Percentiles rank a stretch among this genome's conserved stretches.
Conservation (phyloP, 352 stramenopile species). For the Pythium brassicae region DNA sequence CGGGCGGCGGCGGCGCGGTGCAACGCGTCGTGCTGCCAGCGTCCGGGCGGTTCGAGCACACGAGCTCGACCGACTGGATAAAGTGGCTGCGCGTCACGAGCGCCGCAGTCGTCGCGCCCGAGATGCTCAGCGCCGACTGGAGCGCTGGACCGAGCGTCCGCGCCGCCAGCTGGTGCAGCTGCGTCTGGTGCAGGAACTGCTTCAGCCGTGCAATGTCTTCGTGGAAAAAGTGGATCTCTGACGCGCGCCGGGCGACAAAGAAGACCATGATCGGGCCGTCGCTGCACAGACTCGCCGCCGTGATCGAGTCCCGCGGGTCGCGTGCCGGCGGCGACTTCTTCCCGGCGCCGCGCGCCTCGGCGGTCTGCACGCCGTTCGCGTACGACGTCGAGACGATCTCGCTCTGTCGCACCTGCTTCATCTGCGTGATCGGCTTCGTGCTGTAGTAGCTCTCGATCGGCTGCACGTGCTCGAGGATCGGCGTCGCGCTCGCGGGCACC, state of each 20-base stretch:
- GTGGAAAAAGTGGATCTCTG: slow-evolving; percentile 80
- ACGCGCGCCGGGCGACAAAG: slow-evolving; percentile 54
- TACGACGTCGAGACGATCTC: slow-evolving; percentile 78
- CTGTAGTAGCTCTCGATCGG: slow-evolving; percentile 48
- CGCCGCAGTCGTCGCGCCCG: slow-evolving; percentile 15
- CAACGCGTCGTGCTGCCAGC: slow-evolving; percentile 5
- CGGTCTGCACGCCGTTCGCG: slow-evolving; percentile 24
- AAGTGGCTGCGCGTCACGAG: slow-evolving; percentile 45
- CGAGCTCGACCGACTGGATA: slow-evolving; percentile 42
- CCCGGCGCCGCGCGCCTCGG: slow-evolving; percentile 4
- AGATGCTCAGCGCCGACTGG: slow-evolving; percentile 21
- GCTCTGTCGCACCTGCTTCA: slow-evolving; percentile 73
- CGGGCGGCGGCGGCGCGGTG: slow-evolving; percentile 11
- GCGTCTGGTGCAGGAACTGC: slow-evolving; percentile 59
- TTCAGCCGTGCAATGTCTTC: slow-evolving; percentile 69
- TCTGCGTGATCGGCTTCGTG: slow-evolving; percentile 48
- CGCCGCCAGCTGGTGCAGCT: slow-evolving; percentile 43
- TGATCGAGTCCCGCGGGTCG: slow-evolving; percentile 32
- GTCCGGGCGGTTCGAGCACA: slow-evolving; percentile 23
- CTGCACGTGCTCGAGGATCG: slow-evolving; percentile 45
- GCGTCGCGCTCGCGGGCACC: slow-evolving; percentile 23
- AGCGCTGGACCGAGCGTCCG: slow-evolving; percentile 32
- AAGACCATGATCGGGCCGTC: slow-evolving; percentile 83
- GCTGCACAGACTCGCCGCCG: slow-evolving; percentile 46
- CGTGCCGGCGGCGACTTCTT: slow-evolving; percentile 12